A percentile compares a stretch with the other conserved stretches of the same genome.
phyloP scores from a whole-genome alignment of 768 basidiomycete species.

The Boletus patriciae region DNA sequence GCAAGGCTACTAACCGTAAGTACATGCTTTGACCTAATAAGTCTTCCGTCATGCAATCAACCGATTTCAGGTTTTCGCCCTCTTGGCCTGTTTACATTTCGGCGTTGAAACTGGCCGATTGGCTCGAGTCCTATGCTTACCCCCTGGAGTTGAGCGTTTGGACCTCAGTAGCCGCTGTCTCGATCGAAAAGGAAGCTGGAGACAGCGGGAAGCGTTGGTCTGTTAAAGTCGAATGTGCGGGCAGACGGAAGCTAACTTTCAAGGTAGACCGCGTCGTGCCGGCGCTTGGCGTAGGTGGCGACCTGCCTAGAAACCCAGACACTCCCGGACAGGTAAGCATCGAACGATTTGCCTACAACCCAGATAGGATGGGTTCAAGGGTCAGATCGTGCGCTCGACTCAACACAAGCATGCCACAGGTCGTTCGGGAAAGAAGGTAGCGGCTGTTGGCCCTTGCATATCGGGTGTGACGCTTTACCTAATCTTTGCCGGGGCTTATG shows the following conservation, averaged over 20 bases:
- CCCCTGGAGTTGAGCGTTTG: conserved; percentile 63
- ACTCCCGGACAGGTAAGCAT: conserved; percentile 44
- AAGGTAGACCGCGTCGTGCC: conserved; percentile 51
- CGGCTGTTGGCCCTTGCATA: conserved; percentile 66
- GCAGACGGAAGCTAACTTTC: conserved; percentile 39
- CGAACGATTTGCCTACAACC: conserved; percentile 1
- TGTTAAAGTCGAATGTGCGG: conserved; percentile 39
- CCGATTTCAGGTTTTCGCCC: conserved; percentile 47
- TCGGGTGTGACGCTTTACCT: conserved; percentile 42
- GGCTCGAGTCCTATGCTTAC: conserved; percentile 65
- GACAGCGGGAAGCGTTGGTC: conserved; percentile 42
- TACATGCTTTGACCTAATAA: background rate
- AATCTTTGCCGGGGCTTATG: background rate
- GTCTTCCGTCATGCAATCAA: background rate
- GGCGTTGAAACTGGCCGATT: conserved; percentile 58
- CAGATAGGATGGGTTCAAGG: conserved; percentile 57
- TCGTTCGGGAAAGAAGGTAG: conserved; percentile 66
- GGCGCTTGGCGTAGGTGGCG: conserved; percentile 50
- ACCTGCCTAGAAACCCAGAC: conserved; percentile 42
- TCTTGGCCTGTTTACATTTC: conserved; percentile 61
- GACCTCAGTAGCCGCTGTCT: conserved; percentile 44
- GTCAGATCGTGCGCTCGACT: conserved; percentile 59
- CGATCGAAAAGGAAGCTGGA: conserved; percentile 29
- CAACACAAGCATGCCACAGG: conserved; percentile 55
- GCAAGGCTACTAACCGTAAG: conserved; percentile 58